Evolutionary conservation across 73 alveolate genomes (phyloP).

Genomic region (Paraurostyla sp.): DNA sequence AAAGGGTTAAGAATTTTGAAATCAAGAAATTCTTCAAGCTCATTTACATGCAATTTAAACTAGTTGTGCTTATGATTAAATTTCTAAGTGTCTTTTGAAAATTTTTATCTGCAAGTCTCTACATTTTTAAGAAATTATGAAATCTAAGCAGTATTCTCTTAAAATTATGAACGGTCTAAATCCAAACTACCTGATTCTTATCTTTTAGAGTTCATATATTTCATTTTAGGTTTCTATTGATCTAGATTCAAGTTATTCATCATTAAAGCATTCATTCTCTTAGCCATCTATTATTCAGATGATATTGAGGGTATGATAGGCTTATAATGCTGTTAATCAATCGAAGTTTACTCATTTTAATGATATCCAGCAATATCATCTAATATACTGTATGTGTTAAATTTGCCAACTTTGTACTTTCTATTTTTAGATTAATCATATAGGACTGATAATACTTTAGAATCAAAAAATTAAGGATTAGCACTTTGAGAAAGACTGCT

Average conservation of each 20-base stretch:
- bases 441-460: no score
- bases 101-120: constrained; percentile 17
- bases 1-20: constrained; percentile 6
- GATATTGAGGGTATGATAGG: background rate
- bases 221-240: background rate
- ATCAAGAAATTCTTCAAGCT: constrained; percentile 17
- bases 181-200: no score
- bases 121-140: constrained; percentile 21
- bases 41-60: background rate
- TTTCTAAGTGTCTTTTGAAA: background rate
- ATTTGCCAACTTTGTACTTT: no score
- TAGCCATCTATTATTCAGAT: background rate
- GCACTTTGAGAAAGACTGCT: no score
- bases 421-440: no score
- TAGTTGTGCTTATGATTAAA: background rate
- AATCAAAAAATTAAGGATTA: no score
- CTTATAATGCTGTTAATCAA: background rate
- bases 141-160: constrained; percentile 1
- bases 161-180: background rate
- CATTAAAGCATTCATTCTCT: constrained; percentile 6
- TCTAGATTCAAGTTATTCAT: background rate
- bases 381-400: no score
- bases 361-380: no score
- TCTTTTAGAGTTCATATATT: no score
- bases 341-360: no score